Evolutionary conservation across 1,139 yeast species (phyloP).

Genomic region (Suhomyces coccinellae): DNA sequence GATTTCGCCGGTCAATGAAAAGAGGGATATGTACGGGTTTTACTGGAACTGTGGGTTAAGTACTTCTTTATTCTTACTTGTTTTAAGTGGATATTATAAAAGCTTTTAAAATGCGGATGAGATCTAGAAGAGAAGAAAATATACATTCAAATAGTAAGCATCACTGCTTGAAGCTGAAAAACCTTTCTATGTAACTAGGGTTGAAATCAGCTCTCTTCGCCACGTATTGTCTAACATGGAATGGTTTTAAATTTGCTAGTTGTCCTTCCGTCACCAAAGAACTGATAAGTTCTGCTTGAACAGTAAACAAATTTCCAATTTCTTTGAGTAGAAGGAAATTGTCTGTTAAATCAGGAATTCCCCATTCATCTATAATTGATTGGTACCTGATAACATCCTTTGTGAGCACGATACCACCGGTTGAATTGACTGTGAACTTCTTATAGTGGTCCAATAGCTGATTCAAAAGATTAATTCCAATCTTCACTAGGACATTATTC

Average conservation of each 20-base stretch:
- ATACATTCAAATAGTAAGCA: background rate
- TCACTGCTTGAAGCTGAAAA: constrained; percentile 38
- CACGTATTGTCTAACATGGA: constrained; percentile 66
- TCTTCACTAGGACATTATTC: constrained; percentile 50
- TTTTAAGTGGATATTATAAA: constrained; percentile 2
- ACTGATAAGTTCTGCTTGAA: constrained; percentile 64
- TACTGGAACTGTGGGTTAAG: constrained; percentile 3
- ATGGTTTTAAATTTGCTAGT: constrained; percentile 66
- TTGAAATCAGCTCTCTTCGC: constrained; percentile 70
- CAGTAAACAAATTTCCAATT: constrained; percentile 82
- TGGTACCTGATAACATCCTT: constrained; percentile 83
- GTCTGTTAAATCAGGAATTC: constrained; percentile 61
- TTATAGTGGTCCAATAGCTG: constrained; percentile 72
- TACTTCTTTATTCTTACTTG: background rate
- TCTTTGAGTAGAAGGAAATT: constrained; percentile 75
- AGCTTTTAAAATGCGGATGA: background rate
- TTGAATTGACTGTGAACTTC: constrained; percentile 71
- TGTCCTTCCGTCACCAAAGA: constrained; percentile 85
- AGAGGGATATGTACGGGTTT: constrained; percentile 2
- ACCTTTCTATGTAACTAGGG: constrained; percentile 53
- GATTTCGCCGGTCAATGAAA: background rate
- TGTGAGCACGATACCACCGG: constrained; percentile 84
- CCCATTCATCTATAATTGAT: constrained; percentile 71
- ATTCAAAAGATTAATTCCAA: constrained; percentile 63
- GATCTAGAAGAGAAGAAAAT: too few relatives aligned